Base-by-base conservation (phyloP, 768 basidiomycete species). In the Trametes villosa region DNA sequence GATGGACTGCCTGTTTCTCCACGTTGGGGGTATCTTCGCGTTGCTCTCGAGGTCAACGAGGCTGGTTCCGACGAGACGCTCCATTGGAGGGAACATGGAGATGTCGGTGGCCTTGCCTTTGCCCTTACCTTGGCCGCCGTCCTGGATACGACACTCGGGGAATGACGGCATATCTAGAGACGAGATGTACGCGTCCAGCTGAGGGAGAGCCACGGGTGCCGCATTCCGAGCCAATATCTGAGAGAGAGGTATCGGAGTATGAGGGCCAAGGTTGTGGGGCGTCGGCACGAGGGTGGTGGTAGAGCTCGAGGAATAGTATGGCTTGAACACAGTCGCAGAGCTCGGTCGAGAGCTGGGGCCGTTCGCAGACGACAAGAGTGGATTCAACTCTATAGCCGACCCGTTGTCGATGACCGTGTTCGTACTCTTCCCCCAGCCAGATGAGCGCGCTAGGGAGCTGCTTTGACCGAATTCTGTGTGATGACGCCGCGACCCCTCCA, bases 21-120 rank as follows among this genome's bases (percentile, higher is more conserved):
- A 89, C 26, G 70, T 69, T 12, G 84, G 83, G 13, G 78, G 67
- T 38, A 78, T 66, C 24, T 66, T 74, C 8, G 77, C 70, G 63
- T 89, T 90, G 47, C 74, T 72, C 70, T 89, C 86, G 56, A 91
- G 69, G 62, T 88, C 86, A 22, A 84, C 84, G 13, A 90, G 69
- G 4, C 81, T 79, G 61, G 72, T 77, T 9, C 80, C 81, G 1
- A 79, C 71, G 34, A 91, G 73, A 27, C 73, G 76, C 42, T 87
- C 82, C 79, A 90, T 77, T 6, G 88, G 89, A 52, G 81, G 79
- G 64, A 91, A 90, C 81, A 86, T 86, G 34, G 70, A 34, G 11
- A 56, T 64, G 9, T 59, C 52, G 44, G 70, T 66, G 26, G 56
- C 63, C 47, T 60, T 66, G 2, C 54, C 62, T 54, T 70, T 70